These are phyloP conservation scores for Jacaranda copaia DNA, from an alignment of 257 asterid species.

Conservation along the genomic window DNA sequence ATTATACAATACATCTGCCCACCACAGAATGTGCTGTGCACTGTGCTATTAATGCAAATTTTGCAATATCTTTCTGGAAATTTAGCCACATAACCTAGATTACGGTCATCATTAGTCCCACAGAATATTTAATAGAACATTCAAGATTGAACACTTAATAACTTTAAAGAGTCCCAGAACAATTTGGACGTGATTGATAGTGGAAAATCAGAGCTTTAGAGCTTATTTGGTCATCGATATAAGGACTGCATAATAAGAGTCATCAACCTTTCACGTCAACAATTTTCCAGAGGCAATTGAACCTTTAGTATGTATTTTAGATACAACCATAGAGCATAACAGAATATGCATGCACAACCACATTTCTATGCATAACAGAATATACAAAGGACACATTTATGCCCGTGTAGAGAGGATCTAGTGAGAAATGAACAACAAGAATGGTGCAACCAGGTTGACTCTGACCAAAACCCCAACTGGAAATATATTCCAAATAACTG, in stretches of 20 bases:
- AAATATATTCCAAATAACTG: neutral
- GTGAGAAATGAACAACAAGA: conserved; percentile 13
- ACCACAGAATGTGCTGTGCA: neutral
- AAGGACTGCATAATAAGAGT: neutral
- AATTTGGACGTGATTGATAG: neutral
- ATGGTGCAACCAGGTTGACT: neutral
- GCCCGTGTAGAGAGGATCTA: neutral
- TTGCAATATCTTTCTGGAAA: neutral
- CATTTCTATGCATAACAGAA: neutral
- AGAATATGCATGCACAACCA: neutral
- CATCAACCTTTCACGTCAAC: neutral
- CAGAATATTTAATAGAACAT: neutral
- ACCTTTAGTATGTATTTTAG: neutral
- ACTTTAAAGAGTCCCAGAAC: neutral
- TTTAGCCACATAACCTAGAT: neutral
- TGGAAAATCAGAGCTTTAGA: neutral
- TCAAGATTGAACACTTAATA: neutral
- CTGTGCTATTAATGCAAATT: neutral
- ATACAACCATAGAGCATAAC: neutral
- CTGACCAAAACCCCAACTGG: neutral
- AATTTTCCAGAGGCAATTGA: neutral
- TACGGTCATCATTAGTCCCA: neutral
- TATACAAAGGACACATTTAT: neutral
- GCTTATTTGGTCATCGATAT: neutral
- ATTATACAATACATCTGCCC: neutral